Conservation (phyloP, 192 early-diverging fungal species). For the Haplosporangium gracile region DNA sequence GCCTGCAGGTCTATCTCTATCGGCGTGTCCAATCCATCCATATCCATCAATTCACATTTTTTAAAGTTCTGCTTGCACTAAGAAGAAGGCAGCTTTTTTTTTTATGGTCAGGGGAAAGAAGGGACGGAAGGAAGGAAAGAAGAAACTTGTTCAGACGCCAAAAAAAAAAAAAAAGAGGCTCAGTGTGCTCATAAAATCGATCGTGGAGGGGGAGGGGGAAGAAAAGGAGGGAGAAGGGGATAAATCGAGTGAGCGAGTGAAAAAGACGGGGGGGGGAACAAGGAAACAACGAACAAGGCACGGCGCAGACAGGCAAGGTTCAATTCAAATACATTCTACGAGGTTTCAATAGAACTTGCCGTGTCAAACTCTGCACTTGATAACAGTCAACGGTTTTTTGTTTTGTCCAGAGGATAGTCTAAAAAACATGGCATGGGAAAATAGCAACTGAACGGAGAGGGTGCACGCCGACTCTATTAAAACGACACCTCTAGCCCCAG, state of each 20-base stretch:
- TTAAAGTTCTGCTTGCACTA: background rate
- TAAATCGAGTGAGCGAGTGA: background rate
- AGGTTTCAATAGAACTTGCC: background rate
- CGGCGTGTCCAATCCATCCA: slow-evolving; percentile 6
- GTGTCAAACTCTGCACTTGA: background rate
- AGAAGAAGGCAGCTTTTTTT: background rate
- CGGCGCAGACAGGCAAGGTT: background rate
- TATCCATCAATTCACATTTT: background rate
- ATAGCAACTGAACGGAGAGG: background rate
- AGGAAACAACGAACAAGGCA: background rate
- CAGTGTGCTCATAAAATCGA: slow-evolving; percentile 1
- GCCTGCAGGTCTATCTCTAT: slow-evolving; percentile 1
- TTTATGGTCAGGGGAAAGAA: slow-evolving; percentile 3
- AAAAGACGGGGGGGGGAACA: background rate
- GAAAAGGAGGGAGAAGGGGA: background rate
- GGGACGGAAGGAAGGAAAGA: background rate
- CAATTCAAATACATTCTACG: background rate
- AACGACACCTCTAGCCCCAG: background rate
- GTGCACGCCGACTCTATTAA: background rate
- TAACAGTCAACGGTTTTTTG: background rate
- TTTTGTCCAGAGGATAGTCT: background rate
- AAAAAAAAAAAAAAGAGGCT: slow-evolving; percentile 5
- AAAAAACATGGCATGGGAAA: background rate
- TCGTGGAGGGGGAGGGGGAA: background rate
- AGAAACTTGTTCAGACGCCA: background rate